These are phyloP conservation scores for Rhynchosporium graminicola DNA, from an alignment of 2,329 filamentous ascomycete genomes.

Conservation along the genomic window DNA sequence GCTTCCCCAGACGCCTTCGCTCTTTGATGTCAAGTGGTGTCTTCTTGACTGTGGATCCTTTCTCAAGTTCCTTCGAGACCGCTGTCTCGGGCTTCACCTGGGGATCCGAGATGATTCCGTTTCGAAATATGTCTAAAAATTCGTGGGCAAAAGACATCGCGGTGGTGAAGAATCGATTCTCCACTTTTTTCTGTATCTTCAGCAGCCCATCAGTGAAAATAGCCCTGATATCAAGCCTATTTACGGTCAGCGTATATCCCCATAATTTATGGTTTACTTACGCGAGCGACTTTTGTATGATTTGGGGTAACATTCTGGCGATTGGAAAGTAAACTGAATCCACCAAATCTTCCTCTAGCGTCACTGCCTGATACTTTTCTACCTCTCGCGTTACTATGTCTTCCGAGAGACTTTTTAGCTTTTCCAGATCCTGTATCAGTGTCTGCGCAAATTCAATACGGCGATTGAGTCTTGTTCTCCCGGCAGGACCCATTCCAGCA, in stretches of 20 bases:
- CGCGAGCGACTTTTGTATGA: conserved; percentile 78
- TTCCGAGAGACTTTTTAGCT: conserved; percentile 69
- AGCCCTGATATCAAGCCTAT: conserved; percentile 62
- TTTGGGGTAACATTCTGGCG: conserved; percentile 70
- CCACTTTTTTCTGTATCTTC: conserved; percentile 53
- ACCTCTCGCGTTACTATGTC: conserved; percentile 74
- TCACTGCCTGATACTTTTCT: conserved; percentile 73
- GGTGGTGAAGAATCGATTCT: conserved; percentile 57
- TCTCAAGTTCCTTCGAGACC: conserved; percentile 39
- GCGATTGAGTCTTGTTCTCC: conserved; percentile 73
- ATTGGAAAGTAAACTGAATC: conserved; percentile 93
- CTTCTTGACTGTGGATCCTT: conserved; percentile 41
- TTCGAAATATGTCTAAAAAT: conserved; percentile 55
- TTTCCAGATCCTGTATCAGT: conserved; percentile 74
- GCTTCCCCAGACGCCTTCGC: conserved; percentile 80
- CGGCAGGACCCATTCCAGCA: conserved; percentile 86
- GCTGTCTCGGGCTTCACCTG: conserved; percentile 26
- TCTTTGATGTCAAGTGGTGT: conserved; percentile 69
- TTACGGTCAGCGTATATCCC: conserved; percentile 43
- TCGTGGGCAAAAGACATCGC: conserved; percentile 59
- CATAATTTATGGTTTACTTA: conserved; percentile 54
- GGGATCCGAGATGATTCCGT: conserved; percentile 46
- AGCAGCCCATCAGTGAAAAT: conserved; percentile 57
- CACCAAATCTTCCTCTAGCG: conserved; percentile 76
- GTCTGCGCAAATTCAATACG: conserved; percentile 86